Evolutionary conservation across 768 basidiomycete species (phyloP).

Genomic region (Wakefieldia striispora): DNA sequence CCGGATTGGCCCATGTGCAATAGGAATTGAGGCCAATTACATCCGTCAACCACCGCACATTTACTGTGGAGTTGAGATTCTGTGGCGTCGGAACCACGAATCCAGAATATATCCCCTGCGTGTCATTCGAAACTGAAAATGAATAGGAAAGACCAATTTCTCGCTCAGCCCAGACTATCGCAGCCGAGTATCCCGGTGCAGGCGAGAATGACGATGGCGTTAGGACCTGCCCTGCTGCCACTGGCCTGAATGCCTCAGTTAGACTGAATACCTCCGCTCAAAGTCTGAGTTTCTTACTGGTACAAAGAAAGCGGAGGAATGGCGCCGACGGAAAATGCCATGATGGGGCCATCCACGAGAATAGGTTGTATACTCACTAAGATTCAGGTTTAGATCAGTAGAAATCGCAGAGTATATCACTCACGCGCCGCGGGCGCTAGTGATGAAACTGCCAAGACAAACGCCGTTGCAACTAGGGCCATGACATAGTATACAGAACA

Average conservation of each 20-base stretch:
- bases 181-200: conserved; percentile 7
- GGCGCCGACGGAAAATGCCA: conserved; percentile 15
- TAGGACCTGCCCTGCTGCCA: background rate
- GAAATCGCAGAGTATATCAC: background rate
- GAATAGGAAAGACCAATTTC: conserved; percentile 11
- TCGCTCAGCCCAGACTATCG: conserved; percentile 17
- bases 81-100: conserved; percentile 10
- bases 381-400: background rate
- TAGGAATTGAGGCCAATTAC: conserved; percentile 19
- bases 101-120: conserved; percentile 9
- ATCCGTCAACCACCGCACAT: conserved; percentile 24
- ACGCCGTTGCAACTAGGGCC: conserved; percentile 1
- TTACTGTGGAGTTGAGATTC: conserved; percentile 10
- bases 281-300: conserved; percentile 8
- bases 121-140: conserved; percentile 11
- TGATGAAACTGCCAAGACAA: conserved; percentile 9
- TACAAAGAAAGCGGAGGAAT: conserved; percentile 14
- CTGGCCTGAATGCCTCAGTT: too few relatives aligned
- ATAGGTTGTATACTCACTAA: conserved; percentile 14
- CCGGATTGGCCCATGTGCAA: conserved; percentile 20
- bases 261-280: too few relatives aligned
- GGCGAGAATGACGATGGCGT: conserved; percentile 4
- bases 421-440: conserved; percentile 13
- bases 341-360: conserved; percentile 9
- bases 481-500: conserved; percentile 11